Percentiles rank a stretch among this genome's conserved stretches.
Conservation (phyloP, 2,329 filamentous ascomycete species). For the Ascochyta lentis region DNA sequence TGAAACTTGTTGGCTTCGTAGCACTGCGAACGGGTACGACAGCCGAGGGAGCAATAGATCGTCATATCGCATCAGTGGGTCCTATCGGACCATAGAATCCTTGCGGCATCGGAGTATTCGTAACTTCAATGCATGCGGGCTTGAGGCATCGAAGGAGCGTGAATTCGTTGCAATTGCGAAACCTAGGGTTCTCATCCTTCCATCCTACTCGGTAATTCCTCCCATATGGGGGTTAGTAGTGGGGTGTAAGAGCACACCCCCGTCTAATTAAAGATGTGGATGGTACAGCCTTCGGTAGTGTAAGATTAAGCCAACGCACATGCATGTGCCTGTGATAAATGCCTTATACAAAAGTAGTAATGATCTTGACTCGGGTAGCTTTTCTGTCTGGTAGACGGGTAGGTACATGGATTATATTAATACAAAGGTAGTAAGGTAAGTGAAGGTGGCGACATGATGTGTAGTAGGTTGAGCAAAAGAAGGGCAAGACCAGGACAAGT, state of each 20-base stretch:
- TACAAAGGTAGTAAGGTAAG: not conserved
- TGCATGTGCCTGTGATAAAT: not conserved
- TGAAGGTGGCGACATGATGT: not conserved
- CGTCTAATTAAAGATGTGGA: not conserved
- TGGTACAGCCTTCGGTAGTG: not conserved
- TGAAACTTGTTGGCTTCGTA: too few species aligned
- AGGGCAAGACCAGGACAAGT: not conserved
- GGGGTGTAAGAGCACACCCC: not conserved
- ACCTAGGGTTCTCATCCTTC: not conserved
- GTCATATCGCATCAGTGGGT: not conserved
- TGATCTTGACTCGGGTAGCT: too few species aligned
- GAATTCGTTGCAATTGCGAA: not conserved
- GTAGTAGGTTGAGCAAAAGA: not conserved
- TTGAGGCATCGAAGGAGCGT: too few species aligned
- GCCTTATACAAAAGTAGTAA: too few species aligned
- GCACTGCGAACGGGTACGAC: not conserved
- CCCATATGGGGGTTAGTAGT: not conserved
- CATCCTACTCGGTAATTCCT: not conserved
- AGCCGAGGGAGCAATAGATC: not conserved
- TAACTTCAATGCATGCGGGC: too few species aligned
- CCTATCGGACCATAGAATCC: not conserved
- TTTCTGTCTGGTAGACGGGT: not conserved
- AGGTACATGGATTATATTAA: slow-evolving; percentile 4
- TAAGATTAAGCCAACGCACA: not conserved
- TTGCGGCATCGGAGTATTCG: not conserved